Percentiles rank a stretch among this genome's conserved stretches.
Evolutionary conservation across 495 filamentous ascomycete genomes (phyloP).

Genomic region (Cenococcum geophilum): DNA sequence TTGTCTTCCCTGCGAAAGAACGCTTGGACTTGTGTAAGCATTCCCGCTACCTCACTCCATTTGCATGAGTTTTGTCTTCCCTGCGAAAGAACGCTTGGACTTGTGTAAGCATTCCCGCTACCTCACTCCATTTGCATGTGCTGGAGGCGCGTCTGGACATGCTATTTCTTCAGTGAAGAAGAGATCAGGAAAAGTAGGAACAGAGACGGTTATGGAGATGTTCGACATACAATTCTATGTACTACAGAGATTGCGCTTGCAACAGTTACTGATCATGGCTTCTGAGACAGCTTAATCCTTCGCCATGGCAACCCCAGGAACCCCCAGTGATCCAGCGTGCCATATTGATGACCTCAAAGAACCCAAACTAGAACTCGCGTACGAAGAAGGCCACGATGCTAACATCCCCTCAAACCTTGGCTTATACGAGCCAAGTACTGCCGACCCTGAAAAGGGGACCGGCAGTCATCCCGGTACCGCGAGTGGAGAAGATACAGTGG

Average conservation of each 20-base stretch:
- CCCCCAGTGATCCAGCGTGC: constrained; percentile 3
- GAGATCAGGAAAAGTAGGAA: not conserved
- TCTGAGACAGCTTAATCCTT: not conserved
- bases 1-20: not conserved
- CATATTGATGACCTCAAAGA: constrained; percentile 14
- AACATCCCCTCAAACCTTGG: constrained; percentile 22
- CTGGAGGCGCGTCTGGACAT: not conserved
- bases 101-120: not conserved
- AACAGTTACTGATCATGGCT: constrained; percentile 1
- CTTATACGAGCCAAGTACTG: constrained; percentile 4
- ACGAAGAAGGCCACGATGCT: constrained; percentile 35
- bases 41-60: not conserved
- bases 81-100: not conserved
- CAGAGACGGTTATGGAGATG: not conserved
- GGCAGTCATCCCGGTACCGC: constrained; percentile 11
- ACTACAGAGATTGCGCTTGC: not conserved
- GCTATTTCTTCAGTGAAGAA: not conserved
- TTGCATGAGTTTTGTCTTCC: too few relatives aligned
- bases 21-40: not conserved
- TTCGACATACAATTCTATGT: not conserved
- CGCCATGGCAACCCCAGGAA: constrained; percentile 17
- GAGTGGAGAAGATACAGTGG: constrained; percentile 31
- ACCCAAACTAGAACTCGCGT: constrained; percentile 20
- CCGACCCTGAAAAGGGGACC: constrained; percentile 22
- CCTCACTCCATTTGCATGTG: not conserved